phyloP scores from a whole-genome alignment of 1,139 yeast genomes.

The Hemisphaericaspora subhashii region DNA sequence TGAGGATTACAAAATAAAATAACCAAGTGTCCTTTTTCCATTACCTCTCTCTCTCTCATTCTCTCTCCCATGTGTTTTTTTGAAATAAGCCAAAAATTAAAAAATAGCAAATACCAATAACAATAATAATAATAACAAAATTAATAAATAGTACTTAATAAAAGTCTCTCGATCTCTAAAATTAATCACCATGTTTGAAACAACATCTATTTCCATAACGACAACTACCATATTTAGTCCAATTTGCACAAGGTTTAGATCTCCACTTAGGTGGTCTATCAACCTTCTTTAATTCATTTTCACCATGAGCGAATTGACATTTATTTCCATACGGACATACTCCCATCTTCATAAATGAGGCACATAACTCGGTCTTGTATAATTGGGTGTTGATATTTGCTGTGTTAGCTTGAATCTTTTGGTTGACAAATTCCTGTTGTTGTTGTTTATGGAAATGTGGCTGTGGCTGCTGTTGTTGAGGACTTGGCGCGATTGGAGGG shows the following conservation, averaged over 20 bases:
- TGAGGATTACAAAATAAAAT: background rate
- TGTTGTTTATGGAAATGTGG: conserved; percentile 2
- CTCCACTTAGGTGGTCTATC: conserved; percentile 86
- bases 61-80: too few species aligned
- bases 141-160: conserved; percentile 1
- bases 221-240: conserved; percentile 81
- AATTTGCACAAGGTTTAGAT: conserved; percentile 87
- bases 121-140: conserved; percentile 2
- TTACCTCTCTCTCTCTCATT: background rate
- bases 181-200: conserved; percentile 67
- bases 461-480: conserved; percentile 1
- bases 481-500: conserved; percentile 1
- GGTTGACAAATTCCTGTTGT: background rate
- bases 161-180: conserved; percentile 1
- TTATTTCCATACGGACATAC: conserved; percentile 84
- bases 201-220: conserved; percentile 91
- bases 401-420: conserved; percentile 2
- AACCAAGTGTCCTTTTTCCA: background rate
- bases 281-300: conserved; percentile 67
- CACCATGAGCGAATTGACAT: conserved; percentile 95
- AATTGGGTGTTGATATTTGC: conserved; percentile 59
- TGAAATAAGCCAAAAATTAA: background rate
- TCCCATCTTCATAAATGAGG: conserved; percentile 71
- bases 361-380: conserved; percentile 90
- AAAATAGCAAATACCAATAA: too few species aligned